Evolutionary conservation across 1,284 basidiomycete genomes (phyloP), one percentile per base, ranked within the genome.

Genomic region (Malassezia equina): DNA sequence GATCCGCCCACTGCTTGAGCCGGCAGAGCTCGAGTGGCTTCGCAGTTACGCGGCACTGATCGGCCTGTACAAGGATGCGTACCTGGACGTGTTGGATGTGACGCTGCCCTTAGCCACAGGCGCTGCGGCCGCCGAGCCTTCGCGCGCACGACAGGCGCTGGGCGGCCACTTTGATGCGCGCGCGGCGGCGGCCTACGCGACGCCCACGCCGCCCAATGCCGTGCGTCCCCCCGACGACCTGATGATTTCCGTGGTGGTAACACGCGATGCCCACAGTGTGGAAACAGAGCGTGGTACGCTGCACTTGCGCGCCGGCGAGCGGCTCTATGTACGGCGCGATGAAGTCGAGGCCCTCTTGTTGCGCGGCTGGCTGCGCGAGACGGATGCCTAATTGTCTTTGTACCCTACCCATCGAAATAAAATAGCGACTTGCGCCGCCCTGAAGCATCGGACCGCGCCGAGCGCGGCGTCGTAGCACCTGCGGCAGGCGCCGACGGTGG

Each of bases 301-400:
- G 55, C 85, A 90, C 72, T 90, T 95, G 71, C 81, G 82, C 65
- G 86, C 85, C 74, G 90, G 90, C 0, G 86, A 90, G 76, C 78
- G 90, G 55, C 90, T 89, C 69, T 82, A 89, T 78, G 84, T 94
- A 47, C 80, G 86, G 43, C 78, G 88, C 62, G 81, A 84, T 9
- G 88, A 93, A 75, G 84, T 95, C 56, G 91, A 95, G 75, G 84
- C 89, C 71, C 80, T 95, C 62, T 86, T 95, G 65, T 83, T 91
- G 1, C 86, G 90, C 69, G 90, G 90, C 3, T 93, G 86, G 75
- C 77, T 96, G 59, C 86, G 91, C 76, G 76, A 79, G 57, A 76
- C 79, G 1, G 64, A 66, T 15, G 6, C 44, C n/a, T 52, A 23
- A 25, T 17, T n/a, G 29, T 3, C 8, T 31, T 31, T n/a, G n/a